phyloP scores from a whole-genome alignment of 1,139 yeast species.

The Komagataea norvegica region DNA sequence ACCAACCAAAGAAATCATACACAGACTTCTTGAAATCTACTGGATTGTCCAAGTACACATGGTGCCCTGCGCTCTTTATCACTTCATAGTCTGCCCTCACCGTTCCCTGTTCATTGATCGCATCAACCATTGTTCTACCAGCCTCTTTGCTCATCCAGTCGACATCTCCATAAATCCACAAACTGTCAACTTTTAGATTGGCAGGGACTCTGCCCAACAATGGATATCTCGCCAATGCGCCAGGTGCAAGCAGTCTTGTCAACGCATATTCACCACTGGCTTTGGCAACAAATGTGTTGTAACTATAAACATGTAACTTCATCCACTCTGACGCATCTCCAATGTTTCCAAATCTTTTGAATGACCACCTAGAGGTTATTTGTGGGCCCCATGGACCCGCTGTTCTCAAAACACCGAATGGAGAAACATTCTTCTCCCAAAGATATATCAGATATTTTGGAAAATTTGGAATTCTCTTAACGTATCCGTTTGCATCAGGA shows the following conservation, averaged over 20 bases:
- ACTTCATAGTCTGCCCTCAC: slow-evolving; percentile 38
- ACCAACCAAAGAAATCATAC: slow-evolving; percentile 21
- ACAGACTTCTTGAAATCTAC: slow-evolving; percentile 20
- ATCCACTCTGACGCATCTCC: slow-evolving; percentile 22
- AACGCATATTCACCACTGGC: slow-evolving; percentile 65
- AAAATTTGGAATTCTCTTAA: slow-evolving; percentile 23
- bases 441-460: slow-evolving; percentile 23
- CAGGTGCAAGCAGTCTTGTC: slow-evolving; percentile 62
- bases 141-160: slow-evolving; percentile 88
- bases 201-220: slow-evolving; percentile 58
- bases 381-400: slow-evolving; percentile 60
- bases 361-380: slow-evolving; percentile 50
- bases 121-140: slow-evolving; percentile 47
- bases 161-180: slow-evolving; percentile 72
- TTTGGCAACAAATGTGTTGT: slow-evolving; percentile 54
- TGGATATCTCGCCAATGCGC: slow-evolving; percentile 74
- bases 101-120: slow-evolving; percentile 24
- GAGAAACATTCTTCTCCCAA: slow-evolving; percentile 31
- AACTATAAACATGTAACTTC: slow-evolving; percentile 48
- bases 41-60: slow-evolving; percentile 72
- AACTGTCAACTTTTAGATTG: slow-evolving; percentile 40
- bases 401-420: slow-evolving; percentile 45
- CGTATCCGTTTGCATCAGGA: slow-evolving; percentile 26
- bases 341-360: slow-evolving; percentile 40
- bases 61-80: slow-evolving; percentile 66